Conservation (phyloP, 176 grass and related monocot species). For the maize (Zea mays) region DNA sequence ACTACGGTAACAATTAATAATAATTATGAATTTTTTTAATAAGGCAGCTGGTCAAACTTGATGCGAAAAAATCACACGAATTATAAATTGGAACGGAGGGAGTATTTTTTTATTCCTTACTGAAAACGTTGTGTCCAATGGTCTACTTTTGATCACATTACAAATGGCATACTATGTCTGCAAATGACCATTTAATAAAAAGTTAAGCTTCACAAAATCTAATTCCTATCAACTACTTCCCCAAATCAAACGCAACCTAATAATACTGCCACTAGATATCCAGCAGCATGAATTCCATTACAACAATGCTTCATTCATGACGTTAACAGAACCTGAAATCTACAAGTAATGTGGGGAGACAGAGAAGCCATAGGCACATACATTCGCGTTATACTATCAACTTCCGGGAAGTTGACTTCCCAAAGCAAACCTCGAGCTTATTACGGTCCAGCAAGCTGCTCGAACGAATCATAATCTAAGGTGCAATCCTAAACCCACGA, state of each 20-base stretch:
- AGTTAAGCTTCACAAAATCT: background rate
- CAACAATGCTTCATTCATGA: background rate
- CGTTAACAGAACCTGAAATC: slow-evolving; percentile 10
- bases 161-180: background rate
- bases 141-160: background rate
- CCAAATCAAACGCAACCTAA: background rate
- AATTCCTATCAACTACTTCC: background rate
- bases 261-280: background rate
- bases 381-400: background rate
- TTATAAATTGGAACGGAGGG: too few relatives aligned
- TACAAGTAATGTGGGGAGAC: background rate
- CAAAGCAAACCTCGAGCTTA: slow-evolving; percentile 4
- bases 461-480: slow-evolving; percentile 2
- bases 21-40: too few relatives aligned
- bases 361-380: background rate
- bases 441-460: background rate
- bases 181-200: slow-evolving; percentile 8
- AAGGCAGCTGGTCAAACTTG: too few relatives aligned
- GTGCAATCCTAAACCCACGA: slow-evolving; percentile 8
- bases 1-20: too few relatives aligned
- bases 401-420: background rate
- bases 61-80: too few relatives aligned
- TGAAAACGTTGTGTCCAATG: background rate
- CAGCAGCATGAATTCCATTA: background rate
- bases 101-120: background rate